Evolutionary conservation across 2,329 filamentous ascomycete species (phyloP).

Genomic region (Cucurbitaria berberidis): DNA sequence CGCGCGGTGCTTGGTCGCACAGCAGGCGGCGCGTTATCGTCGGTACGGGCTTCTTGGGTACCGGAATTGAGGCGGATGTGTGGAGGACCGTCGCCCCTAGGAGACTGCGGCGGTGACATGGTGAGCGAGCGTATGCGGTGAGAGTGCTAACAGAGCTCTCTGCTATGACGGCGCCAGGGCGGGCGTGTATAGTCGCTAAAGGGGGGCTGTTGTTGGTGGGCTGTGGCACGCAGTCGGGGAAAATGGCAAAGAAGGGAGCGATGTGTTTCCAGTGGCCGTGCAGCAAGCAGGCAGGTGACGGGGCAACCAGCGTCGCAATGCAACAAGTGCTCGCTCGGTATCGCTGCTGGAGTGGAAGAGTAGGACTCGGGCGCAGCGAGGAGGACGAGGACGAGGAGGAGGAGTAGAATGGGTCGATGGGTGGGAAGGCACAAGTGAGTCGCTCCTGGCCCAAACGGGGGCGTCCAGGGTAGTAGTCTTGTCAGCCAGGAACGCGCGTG

Average conservation of each 20-base stretch:
- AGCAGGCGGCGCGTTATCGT: slow-evolving; percentile 38
- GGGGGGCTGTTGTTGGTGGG: slow-evolving; percentile 34
- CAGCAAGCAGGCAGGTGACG: slow-evolving; percentile 21
- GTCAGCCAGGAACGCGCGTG: slow-evolving; percentile 27
- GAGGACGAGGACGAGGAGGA: too few species aligned
- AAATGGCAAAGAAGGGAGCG: slow-evolving; percentile 33
- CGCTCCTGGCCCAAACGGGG: slow-evolving; percentile 30
- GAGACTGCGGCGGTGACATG: slow-evolving; percentile 40
- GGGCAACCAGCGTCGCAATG: slow-evolving; percentile 34
- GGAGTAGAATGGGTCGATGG: slow-evolving; percentile 4
- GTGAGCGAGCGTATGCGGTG: slow-evolving; percentile 39
- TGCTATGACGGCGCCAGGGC: slow-evolving; percentile 31
- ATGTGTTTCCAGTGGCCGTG: slow-evolving; percentile 19
- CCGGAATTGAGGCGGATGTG: slow-evolving; percentile 71
- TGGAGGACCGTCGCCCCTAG: slow-evolving; percentile 52
- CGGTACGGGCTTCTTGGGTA: slow-evolving; percentile 57
- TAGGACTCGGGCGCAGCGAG: slow-evolving; percentile 20
- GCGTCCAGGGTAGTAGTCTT: slow-evolving; percentile 11
- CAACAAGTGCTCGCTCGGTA: slow-evolving; percentile 29
- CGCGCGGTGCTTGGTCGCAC: slow-evolving; percentile 48
- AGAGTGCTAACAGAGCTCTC: slow-evolving; percentile 24
- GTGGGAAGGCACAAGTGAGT: slow-evolving; percentile 15
- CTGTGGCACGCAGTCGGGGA: slow-evolving; percentile 36
- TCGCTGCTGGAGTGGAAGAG: slow-evolving; percentile 29
- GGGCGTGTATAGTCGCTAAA: slow-evolving; percentile 21